phyloP scores from a whole-genome alignment of 768 basidiomycete genomes.

The Serendipita sp. region DNA sequence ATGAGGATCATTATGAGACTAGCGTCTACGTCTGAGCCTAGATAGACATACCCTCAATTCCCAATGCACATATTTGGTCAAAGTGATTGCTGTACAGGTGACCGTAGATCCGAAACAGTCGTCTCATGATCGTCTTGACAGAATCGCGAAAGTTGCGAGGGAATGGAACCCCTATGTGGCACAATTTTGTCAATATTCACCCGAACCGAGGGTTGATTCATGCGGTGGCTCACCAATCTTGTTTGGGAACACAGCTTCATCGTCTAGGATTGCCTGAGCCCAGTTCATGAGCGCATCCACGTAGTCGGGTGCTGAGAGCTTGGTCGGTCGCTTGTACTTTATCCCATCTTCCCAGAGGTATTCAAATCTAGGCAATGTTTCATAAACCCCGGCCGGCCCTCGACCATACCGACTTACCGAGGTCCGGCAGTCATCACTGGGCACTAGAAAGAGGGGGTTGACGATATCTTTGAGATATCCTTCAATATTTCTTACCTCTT shows the following conservation, averaged over 20 bases:
- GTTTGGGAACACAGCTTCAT: conserved; percentile 84
- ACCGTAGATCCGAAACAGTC: conserved; percentile 92
- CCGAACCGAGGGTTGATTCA: too few relatives aligned
- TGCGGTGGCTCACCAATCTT: conserved; percentile 80
- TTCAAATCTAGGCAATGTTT: conserved; percentile 47
- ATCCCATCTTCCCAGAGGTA: conserved; percentile 90
- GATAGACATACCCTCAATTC: conserved; percentile 74
- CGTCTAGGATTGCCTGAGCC: conserved; percentile 85
- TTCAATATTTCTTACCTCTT: conserved; percentile 45
- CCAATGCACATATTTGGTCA: conserved; percentile 94
- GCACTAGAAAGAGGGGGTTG: conserved; percentile 39
- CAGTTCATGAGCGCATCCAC: conserved; percentile 99
- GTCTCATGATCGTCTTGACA: conserved; percentile 78
- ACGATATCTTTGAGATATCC: conserved; percentile 6
- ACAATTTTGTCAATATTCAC: too few relatives aligned
- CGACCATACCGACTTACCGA: conserved; percentile 33
- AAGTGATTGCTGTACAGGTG: conserved; percentile 99
- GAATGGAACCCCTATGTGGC: conserved; percentile 76
- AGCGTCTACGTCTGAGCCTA: not conserved
- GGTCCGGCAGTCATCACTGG: conserved; percentile 96
- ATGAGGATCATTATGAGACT: conserved; percentile 8
- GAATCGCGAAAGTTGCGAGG: conserved; percentile 80
- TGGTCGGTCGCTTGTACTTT: conserved; percentile 79
- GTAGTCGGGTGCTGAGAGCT: conserved; percentile 88
- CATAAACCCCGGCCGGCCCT: not conserved